phyloP scores from a whole-genome alignment of 2,329 filamentous ascomycete genomes.

The Fusarium citri region DNA sequence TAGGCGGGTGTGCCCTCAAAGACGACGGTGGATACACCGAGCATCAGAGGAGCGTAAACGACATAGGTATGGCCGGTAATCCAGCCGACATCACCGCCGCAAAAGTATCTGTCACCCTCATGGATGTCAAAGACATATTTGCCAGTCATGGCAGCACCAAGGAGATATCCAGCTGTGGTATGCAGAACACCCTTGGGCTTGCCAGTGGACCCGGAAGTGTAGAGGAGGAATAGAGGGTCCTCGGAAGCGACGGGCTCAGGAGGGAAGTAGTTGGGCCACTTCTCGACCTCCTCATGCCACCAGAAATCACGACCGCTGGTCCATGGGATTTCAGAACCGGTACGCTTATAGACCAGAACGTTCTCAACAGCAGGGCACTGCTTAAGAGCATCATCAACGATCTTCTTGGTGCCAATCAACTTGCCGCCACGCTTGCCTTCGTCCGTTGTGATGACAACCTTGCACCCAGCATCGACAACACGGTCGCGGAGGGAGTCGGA shows the following conservation, averaged over 20 bases:
- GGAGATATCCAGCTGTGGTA: slow-evolving; percentile 93
- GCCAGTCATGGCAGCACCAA: slow-evolving; percentile 91
- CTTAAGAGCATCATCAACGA: slow-evolving; percentile 96
- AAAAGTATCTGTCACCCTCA: slow-evolving; percentile 93
- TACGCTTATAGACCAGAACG: slow-evolving; percentile 94
- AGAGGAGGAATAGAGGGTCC: slow-evolving; percentile 96
- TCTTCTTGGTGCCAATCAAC: slow-evolving; percentile 97
- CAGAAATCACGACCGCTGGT: slow-evolving; percentile 89
- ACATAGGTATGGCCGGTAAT: slow-evolving; percentile 99
- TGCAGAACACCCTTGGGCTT: slow-evolving; percentile 99
- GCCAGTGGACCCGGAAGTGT: slow-evolving; percentile 96
- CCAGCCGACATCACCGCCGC: slow-evolving; percentile 98
- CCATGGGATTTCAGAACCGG: slow-evolving; percentile 91
- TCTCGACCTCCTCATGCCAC: slow-evolving; percentile 99
- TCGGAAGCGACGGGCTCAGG: slow-evolving; percentile 92
- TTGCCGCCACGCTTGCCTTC: slow-evolving; percentile 99
- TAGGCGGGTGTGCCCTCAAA: slow-evolving; percentile 98
- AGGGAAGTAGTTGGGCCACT: slow-evolving; percentile 92
- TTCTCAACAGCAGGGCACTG: slow-evolving; percentile 90
- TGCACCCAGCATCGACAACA: slow-evolving; percentile 89
- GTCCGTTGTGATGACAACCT: slow-evolving; percentile 95
- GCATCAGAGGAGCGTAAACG: slow-evolving; percentile 92
- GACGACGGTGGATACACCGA: slow-evolving; percentile 94
- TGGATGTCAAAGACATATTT: slow-evolving; percentile 99
- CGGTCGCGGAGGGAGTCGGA: slow-evolving; percentile 95